phyloP scores from a whole-genome alignment of 2,329 filamentous ascomycete species.

The Colletotrichum karsti region DNA sequence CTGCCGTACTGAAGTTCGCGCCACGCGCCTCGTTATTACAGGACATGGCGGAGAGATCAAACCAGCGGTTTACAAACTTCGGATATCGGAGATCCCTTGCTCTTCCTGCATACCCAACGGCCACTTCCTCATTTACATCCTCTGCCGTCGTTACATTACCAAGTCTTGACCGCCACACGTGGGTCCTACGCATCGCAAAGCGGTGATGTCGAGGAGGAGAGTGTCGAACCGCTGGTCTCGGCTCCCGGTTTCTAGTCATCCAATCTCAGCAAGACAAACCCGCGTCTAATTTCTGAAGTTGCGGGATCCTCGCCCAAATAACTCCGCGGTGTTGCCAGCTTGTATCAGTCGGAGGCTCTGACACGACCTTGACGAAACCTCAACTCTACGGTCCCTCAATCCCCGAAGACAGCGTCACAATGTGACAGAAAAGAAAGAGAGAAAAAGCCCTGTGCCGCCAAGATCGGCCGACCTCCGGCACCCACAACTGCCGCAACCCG shows the following conservation, averaged over 20 bases:
- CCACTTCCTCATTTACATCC: not conserved
- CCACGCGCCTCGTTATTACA: not conserved
- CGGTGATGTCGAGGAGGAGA: not conserved
- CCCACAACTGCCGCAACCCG: constrained; percentile 26
- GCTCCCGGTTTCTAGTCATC: constrained; percentile 7
- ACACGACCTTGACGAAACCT: not conserved
- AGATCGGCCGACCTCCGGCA: constrained; percentile 10
- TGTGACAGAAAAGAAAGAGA: constrained; percentile 9
- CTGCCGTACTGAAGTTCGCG: not conserved
- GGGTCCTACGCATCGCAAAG: not conserved
- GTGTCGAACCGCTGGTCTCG: constrained; percentile 13
- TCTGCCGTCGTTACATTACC: constrained; percentile 26
- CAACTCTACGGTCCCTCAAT: not conserved
- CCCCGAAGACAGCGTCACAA: not conserved
- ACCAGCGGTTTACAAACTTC: not conserved
- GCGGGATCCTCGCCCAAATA: constrained; percentile 9
- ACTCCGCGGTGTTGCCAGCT: not conserved
- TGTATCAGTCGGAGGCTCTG: constrained; percentile 1
- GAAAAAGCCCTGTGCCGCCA: constrained; percentile 8
- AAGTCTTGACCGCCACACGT: constrained; percentile 11
- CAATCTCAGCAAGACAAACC: constrained; percentile 21
- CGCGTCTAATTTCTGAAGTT: constrained; percentile 19
- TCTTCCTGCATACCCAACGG: not conserved
- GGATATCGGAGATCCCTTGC: not conserved
- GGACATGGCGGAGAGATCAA: too few species aligned